phyloP scores from a whole-genome alignment of 176 grass and related monocot genomes.

The Urochloa ruziziensis region DNA sequence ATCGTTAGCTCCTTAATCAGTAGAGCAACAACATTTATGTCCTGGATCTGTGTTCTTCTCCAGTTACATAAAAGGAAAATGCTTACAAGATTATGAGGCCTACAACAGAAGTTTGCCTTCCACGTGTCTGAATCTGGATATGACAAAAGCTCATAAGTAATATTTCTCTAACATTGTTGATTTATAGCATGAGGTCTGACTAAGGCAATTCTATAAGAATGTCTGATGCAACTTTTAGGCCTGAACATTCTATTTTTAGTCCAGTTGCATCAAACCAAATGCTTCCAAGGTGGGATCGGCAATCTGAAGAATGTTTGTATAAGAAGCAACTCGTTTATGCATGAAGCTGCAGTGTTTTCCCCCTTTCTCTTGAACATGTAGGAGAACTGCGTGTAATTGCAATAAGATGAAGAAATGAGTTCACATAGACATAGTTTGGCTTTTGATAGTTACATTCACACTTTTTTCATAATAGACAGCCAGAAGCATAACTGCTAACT shows the following conservation, averaged over 20 bases:
- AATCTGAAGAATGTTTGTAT: background rate
- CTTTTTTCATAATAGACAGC: no score
- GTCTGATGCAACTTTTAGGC: background rate
- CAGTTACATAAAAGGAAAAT: background rate
- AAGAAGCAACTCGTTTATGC: background rate
- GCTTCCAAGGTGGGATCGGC: background rate
- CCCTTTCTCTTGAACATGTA: no score
- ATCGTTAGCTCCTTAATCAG: constrained; percentile 36
- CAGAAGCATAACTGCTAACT: no score
- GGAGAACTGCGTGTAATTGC: no score
- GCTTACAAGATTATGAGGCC: background rate
- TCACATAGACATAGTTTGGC: no score
- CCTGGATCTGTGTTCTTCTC: constrained; percentile 10
- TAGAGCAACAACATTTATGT: constrained; percentile 23
- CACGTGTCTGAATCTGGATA: background rate
- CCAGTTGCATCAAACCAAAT: background rate
- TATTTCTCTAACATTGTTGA: no score
- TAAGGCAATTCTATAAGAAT: background rate
- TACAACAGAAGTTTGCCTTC: background rate
- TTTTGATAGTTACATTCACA: no score
- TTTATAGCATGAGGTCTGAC: no score
- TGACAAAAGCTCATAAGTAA: background rate
- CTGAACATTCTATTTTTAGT: background rate
- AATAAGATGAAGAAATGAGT: no score
- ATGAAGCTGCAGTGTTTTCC: background rate